Percentiles rank a stretch among this genome's conserved stretches.
These are phyloP conservation scores for Conticribra guillardii DNA, from an alignment of 108 stramenopile genomes.

Conservation along the genomic window DNA sequence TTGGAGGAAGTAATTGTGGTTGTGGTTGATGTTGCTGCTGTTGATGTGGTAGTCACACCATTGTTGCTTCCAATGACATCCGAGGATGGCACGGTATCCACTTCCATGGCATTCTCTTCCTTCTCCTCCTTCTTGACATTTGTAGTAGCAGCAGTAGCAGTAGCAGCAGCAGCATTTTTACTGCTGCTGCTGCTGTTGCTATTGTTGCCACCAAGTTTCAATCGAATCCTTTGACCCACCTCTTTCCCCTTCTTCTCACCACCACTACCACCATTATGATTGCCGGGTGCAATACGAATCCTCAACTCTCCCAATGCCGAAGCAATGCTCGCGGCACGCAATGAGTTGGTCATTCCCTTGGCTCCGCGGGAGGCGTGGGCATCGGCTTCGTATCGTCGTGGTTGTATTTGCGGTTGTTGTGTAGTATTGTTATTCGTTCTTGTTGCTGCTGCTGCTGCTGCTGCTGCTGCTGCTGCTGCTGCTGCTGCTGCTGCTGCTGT, in stretches of 20 bases:
- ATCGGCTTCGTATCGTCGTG: constrained; percentile 72
- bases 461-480: too few relatives aligned
- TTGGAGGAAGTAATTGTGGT: too few relatives aligned
- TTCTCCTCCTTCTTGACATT: background rate
- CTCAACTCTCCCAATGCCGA: constrained; percentile 78
- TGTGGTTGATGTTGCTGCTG: too few relatives aligned
- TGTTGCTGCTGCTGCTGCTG: too few relatives aligned
- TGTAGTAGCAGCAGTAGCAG: constrained; percentile 1
- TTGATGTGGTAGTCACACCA: too few relatives aligned
- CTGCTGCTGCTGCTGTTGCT: too few relatives aligned
- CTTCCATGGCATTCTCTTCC: background rate
- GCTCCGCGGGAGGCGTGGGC: constrained; percentile 74
- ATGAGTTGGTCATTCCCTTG: constrained; percentile 67
- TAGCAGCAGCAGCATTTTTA: background rate
- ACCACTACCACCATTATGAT: too few relatives aligned
- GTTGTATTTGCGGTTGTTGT: constrained; percentile 2
- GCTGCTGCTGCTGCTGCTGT: too few relatives aligned
- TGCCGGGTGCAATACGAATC: constrained; percentile 31
- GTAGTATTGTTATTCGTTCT: background rate
- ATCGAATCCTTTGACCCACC: background rate
- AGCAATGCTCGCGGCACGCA: constrained; percentile 82
- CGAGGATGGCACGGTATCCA: background rate
- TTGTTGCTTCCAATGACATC: too few relatives aligned
- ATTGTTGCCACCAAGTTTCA: background rate
- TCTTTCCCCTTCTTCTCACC: background rate